Base-by-base conservation (phyloP, 1,284 basidiomycete species). In the Agaricales sp. region DNA sequence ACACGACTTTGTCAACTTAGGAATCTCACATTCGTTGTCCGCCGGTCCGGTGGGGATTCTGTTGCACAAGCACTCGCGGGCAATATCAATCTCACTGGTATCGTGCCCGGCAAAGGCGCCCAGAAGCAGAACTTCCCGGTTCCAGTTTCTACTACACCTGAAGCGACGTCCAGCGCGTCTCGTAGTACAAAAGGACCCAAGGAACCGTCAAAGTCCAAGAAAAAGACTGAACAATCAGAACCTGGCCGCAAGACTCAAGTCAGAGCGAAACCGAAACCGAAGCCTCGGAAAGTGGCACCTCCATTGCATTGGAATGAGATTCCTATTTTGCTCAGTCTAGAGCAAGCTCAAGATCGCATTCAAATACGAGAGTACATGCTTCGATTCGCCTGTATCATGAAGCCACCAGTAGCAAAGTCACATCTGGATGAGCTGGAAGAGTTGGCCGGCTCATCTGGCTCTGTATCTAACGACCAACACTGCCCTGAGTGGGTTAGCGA, bases 301-400 rank as follows among this genome's bases (percentile, higher is more conserved):
- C 58, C 58, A 43, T 57, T 53, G 24, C 48, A 60, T 23, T 87
- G 83, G 83, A 73, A 63, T 2, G 57, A 58, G 3, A 61, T 86
- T 12, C 65, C 67, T 1, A 69, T 69, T 4, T 55, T 58, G 23
- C 63, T 86, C 3, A 63, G 67, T 11, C 64, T 67, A 23, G 57
- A 66, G 1, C 71, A 77, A 39, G 77, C 73, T 0, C 71, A 82
- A 54, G 67, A 73, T 35, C 78, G 86, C 3, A 74, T 88, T 47
- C 68, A 77, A 55, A 80, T 88, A 46, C 78, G 86, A 51, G 86
- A 88, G 62, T 89, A 87, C 59, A 59, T 76, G 4, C 59, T 84
- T 37, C 73, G 86, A 24, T 89, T 89, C 56, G 68, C 70, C 2
- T 62, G 67, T 21, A 54, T 74, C 4, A 63, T 83, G 53, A 72